phyloP scores from a whole-genome alignment of 768 basidiomycete genomes.

The Lactarius psammicola region DNA sequence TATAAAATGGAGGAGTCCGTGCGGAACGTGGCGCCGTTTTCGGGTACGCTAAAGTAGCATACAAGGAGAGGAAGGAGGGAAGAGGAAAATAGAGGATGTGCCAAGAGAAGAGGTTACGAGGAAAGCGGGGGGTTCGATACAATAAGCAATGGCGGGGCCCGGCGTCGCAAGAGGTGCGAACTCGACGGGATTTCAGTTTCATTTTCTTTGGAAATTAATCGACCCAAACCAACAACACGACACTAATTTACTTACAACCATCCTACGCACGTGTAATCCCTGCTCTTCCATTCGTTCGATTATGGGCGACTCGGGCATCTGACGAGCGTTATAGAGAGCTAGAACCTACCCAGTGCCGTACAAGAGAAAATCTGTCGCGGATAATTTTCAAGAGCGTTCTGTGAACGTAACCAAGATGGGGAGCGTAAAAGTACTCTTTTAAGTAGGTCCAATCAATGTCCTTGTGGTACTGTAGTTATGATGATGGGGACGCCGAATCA shows the following conservation, averaged over 20 bases:
- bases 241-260: background rate
- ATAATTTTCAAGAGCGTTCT: conserved; percentile 4
- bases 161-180: background rate
- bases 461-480: background rate
- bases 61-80: background rate
- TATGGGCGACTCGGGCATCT: background rate
- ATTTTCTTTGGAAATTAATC: conserved; percentile 13
- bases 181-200: background rate
- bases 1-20: background rate
- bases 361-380: background rate
- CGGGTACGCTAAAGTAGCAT: conserved; percentile 13
- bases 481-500: conserved; percentile 5
- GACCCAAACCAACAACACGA: background rate
- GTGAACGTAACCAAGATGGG: conserved; percentile 24
- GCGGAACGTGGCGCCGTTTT: conserved; percentile 2
- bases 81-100: background rate
- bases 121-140: background rate
- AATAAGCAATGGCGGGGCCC: background rate
- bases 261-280: background rate
- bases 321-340: background rate
- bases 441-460: background rate
- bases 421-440: background rate
- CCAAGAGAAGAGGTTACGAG: conserved; percentile 5
- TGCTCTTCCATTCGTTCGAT: background rate
- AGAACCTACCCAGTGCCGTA: background rate